Base-by-base conservation (phyloP, 1,284 basidiomycete genomes). In the Papiliotrema laurentii region DNA sequence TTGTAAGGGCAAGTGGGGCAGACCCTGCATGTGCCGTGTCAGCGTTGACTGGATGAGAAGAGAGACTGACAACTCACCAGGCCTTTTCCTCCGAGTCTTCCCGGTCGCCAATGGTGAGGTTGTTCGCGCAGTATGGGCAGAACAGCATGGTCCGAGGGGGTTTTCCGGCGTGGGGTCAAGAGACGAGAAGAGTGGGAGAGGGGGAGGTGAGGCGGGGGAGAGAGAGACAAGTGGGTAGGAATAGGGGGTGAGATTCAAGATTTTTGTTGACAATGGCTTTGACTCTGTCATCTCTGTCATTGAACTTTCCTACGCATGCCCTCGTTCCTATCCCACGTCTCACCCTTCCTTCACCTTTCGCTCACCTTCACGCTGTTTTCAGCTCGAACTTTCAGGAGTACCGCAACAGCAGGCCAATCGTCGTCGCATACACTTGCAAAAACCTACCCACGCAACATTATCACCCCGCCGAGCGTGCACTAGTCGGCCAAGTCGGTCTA, bases 1-100 rank as follows among this genome's bases (percentile, higher is more conserved):
- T 97, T 90, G 71, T 97, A 97, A 1, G 94, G 86, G 67, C 93
- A 97, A 2, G 89, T 88, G 63, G 89, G 87, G 68, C 92, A 97
- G 0, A 85, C 85, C 89, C 90, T 97, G 77, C 89, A 89, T 89
- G 38, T 14, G 5, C 42, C 47, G 31, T 53, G 39, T 44, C 25
- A 49, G 47, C 31, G 25, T n/a, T 5, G 34, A 27, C 18, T 18
- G 21, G 13, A 24, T 26, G 19, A 37, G 14, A 38, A 33, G 25
- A 28, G 21, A 21, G 22, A 41, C 37, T 21, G 31, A 45, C 39
- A 48, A 64, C 69, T 53, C 43, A 73, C 72, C 72, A 74, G 56
- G 67, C 64, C 52, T 74, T 68, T 26, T 67, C 63, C 14, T 28
- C 26, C 16, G 55, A 58, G 18, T 68, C 69, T 41, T 72, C 68